Evolutionary conservation across 2,329 filamentous ascomycete genomes (phyloP).

Genomic region (Grosmannia huntii): DNA sequence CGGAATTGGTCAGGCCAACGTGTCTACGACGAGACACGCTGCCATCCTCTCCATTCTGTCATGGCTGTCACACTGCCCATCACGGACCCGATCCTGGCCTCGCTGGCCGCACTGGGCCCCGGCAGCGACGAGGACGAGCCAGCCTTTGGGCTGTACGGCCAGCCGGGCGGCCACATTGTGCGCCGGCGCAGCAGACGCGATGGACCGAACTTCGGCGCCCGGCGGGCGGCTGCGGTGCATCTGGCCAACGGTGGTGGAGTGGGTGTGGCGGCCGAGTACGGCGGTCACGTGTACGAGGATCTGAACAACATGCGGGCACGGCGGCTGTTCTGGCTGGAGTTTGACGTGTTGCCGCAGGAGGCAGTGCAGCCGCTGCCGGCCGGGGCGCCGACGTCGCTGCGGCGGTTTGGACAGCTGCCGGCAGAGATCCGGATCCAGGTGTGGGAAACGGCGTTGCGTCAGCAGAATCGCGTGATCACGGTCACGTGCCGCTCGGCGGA

Average conservation of each 20-base stretch:
- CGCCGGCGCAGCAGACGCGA: too few relatives aligned
- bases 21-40: too few relatives aligned
- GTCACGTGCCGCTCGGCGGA: constrained; percentile 21
- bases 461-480: constrained; percentile 30
- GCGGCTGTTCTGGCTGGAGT: constrained; percentile 29
- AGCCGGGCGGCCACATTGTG: background rate
- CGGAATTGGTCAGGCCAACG: too few relatives aligned
- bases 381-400: constrained; percentile 15
- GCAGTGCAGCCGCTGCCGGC: background rate
- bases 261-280: too few relatives aligned
- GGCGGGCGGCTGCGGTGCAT: too few relatives aligned
- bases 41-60: background rate
- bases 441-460: constrained; percentile 26
- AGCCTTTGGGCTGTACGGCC: background rate
- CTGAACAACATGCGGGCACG: background rate
- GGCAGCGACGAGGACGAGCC: background rate
- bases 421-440: constrained; percentile 34
- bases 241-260: too few relatives aligned
- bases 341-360: constrained; percentile 19
- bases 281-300: background rate
- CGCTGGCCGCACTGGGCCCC: background rate
- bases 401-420: constrained; percentile 27
- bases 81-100: background rate
- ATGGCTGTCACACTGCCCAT: background rate
- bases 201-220: too few relatives aligned